A percentile compares a stretch with the other conserved stretches of the same genome.
Conservation (phyloP, 1,284 basidiomycete genomes). For the Chondrostereum purpureum region DNA sequence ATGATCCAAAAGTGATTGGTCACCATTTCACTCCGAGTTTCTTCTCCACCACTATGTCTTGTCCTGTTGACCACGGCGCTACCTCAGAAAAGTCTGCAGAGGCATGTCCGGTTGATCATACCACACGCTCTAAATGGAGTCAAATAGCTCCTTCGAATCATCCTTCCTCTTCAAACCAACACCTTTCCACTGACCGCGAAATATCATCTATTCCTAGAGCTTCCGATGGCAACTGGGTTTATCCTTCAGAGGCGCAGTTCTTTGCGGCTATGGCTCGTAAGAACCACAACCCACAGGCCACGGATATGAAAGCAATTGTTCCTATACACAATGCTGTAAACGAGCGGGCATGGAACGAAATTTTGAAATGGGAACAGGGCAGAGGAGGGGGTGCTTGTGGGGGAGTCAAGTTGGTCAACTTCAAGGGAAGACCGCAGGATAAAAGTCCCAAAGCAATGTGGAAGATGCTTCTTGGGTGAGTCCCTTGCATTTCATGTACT, state of each 20-base stretch:
- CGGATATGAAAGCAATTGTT: conserved; percentile 93
- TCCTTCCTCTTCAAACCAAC: conserved; percentile 18
- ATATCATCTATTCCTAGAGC: conserved; percentile 84
- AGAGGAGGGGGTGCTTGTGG: conserved; percentile 78
- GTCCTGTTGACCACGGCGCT: not conserved
- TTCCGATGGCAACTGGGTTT: conserved; percentile 82
- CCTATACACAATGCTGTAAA: conserved; percentile 99
- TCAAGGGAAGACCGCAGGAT: conserved; percentile 74
- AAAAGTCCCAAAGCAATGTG: conserved; percentile 77
- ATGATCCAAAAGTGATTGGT: too few relatives aligned
- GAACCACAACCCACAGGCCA: conserved; percentile 74
- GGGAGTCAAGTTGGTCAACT: conserved; percentile 78
- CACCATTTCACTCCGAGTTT: too few relatives aligned
- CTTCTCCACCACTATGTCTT: conserved; percentile 27
- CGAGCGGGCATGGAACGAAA: conserved; percentile 90
- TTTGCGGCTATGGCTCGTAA: conserved; percentile 94
- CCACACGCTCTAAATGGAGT: not conserved
- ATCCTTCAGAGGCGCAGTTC: conserved; percentile 98
- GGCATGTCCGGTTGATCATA: not conserved
- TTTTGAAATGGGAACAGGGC: conserved; percentile 85
- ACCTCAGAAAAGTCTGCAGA: not conserved
- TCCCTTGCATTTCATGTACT: conserved; percentile 3
- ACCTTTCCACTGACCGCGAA: conserved; percentile 69
- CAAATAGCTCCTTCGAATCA: not conserved
- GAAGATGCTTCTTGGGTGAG: conserved; percentile 80